These are phyloP conservation scores for Drosera capensis DNA, from an alignment of 148 eudicot genomes.

Conservation along the genomic window DNA sequence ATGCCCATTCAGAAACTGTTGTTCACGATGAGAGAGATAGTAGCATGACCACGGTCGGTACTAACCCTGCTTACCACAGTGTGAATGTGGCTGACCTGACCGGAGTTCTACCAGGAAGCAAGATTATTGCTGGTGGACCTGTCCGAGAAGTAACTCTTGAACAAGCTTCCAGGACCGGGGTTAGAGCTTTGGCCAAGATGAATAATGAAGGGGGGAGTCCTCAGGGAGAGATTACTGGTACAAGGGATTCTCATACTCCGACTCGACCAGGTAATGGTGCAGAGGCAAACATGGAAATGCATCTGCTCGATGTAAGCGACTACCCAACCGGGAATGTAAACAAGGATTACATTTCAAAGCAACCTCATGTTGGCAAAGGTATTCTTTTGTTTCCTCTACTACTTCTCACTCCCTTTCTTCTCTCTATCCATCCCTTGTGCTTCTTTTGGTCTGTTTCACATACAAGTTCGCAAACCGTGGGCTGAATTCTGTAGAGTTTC, in stretches of 20 bases:
- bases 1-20: slow-evolving; percentile 78
- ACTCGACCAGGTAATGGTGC: slow-evolving; percentile 21
- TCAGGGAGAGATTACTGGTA: slow-evolving; percentile 11
- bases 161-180: slow-evolving; percentile 10
- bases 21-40: slow-evolving; percentile 45
- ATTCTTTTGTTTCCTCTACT: neutral
- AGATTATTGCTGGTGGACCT: slow-evolving; percentile 14
- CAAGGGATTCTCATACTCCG: slow-evolving; percentile 21
- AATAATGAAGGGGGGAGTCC: too few relatives aligned
- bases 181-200: too few relatives aligned
- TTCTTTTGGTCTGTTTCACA: neutral
- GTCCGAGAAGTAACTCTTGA: slow-evolving; percentile 12
- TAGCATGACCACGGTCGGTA: slow-evolving; percentile 25
- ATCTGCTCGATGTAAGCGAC: slow-evolving; percentile 20
- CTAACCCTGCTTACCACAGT: slow-evolving; percentile 36
- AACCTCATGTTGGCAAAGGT: slow-evolving; percentile 36
- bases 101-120: slow-evolving; percentile 21
- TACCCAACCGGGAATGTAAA: slow-evolving; percentile 15
- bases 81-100: slow-evolving; percentile 32
- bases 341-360: slow-evolving; percentile 24
- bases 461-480: neutral
- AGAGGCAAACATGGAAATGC: slow-evolving; percentile 22
- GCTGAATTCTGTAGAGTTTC: slow-evolving; percentile 3
- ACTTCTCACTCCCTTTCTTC: neutral
- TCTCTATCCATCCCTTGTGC: neutral